Evolutionary conservation across 2,329 filamentous ascomycete species (phyloP), one percentile per base, ranked within the genome.

Genomic region (Colletotrichum camelliae): DNA sequence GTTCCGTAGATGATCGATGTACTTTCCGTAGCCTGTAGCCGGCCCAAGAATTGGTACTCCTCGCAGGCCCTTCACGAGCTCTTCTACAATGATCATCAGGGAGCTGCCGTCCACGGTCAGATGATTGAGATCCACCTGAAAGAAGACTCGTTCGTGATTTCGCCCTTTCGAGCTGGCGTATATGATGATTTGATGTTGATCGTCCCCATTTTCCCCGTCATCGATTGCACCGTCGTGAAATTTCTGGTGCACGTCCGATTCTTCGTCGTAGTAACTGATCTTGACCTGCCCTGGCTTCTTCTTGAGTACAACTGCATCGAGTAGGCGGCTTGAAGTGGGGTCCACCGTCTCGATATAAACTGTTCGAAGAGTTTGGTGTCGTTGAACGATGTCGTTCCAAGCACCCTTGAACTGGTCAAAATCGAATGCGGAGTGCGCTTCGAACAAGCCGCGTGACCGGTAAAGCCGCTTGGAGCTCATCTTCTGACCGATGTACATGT

Each of bases 401-500:
- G 24, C 29, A 1, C 16, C 33, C 16, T 55, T 43, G 15, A 75
- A 75, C 2, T 9, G n/a, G 13, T 48, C 15, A 18, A 69, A 9
- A 3, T 76, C 37, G 3, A 76, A 35, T 1, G 12, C 55, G 0
- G 24, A n/a, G 4, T 37, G 33, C 1, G 43, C 27, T 27, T 64
- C 55, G n/a, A 75, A 72, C 5, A 75, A 64, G 2, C 73, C 68
- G 8, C 70, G 66, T 8, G 70, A 78, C 18, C 83, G 77, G 57
- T 85, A 85, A 6, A 78, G 79, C 5, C 79, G 80, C 8, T 75
- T n/a, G 5, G 78, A 69, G 29, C 79, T 79, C 43, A 76, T 68
- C 13, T 67, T 75, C 21, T 83, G 79, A 10, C 85, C 79, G 4
- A 84, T 80, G 37, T 87, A 78, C 2, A 87, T 80, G 4, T 82